Conservation (phyloP, 2,329 filamentous ascomycete genomes). For the Aspergillus flavus region DNA sequence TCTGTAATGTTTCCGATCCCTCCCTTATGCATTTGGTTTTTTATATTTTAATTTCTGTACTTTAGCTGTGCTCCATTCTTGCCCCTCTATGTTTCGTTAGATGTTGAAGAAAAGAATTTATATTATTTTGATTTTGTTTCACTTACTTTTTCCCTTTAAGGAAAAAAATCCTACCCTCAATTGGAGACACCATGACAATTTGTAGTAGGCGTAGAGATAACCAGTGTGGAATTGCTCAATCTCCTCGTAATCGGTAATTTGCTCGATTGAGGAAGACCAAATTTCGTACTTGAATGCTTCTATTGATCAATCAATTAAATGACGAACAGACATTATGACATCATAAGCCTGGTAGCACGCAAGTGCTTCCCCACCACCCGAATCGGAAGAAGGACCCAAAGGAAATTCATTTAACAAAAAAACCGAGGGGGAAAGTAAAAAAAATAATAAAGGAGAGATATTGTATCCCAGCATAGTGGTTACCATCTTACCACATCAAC, state of each 20-base stretch:
- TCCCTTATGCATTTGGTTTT: not conserved
- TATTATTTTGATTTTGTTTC: not conserved
- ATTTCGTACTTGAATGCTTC: not conserved
- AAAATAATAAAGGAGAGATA: constrained; percentile 9
- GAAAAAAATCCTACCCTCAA: not conserved
- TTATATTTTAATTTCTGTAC: not conserved
- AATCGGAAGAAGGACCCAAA: constrained; percentile 1
- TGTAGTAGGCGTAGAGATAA: not conserved
- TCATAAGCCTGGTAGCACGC: constrained; percentile 22
- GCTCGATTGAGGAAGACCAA: not conserved
- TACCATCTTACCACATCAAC: constrained; percentile 19
- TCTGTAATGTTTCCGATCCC: not conserved
- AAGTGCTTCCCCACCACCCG: constrained; percentile 14
- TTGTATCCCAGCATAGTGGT: constrained; percentile 23
- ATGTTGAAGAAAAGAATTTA: not conserved
- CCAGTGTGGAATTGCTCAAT: not conserved
- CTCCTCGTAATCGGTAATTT: not conserved
- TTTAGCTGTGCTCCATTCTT: not conserved
- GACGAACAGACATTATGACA: constrained; percentile 20
- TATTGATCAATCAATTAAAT: constrained; percentile 4
- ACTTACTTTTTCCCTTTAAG: no score
- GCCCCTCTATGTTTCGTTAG: not conserved
- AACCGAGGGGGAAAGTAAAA: not conserved
- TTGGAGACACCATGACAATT: not conserved
- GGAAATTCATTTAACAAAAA: not conserved